These are phyloP conservation scores for Aegilops longissima DNA, from an alignment of 176 grass and related monocot genomes.

Conservation along the genomic window DNA sequence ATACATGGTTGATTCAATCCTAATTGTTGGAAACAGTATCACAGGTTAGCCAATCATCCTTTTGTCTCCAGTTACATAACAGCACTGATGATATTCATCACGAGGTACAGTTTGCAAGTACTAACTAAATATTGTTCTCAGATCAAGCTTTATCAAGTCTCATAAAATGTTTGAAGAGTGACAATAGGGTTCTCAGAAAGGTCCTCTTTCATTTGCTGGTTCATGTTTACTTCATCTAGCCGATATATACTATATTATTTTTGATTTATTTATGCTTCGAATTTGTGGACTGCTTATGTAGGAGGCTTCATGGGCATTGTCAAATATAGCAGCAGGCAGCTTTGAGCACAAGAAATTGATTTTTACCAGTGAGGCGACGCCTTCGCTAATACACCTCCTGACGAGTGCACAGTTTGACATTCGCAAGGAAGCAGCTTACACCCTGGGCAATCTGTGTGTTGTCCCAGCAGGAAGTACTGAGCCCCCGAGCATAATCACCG, in stretches of 20 bases:
- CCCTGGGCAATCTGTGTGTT: constrained; percentile 84
- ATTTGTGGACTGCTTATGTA: constrained; percentile 33
- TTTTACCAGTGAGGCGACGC: constrained; percentile 59
- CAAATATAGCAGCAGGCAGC: constrained; percentile 85
- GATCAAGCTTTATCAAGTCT: constrained; percentile 81
- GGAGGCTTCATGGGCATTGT: constrained; percentile 92
- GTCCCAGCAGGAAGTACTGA: constrained; percentile 45
- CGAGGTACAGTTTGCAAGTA: constrained; percentile 8
- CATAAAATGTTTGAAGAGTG: constrained; percentile 91
- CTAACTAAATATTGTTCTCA: constrained; percentile 48
- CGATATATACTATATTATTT: background rate
- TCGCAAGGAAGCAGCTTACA: constrained; percentile 87
- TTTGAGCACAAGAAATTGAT: constrained; percentile 84
- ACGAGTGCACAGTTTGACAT: constrained; percentile 75
- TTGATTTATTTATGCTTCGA: constrained; percentile 25
- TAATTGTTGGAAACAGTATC: constrained; percentile 69
- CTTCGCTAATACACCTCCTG: constrained; percentile 63
- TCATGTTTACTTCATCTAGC: constrained; percentile 17
- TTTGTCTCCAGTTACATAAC: constrained; percentile 8
- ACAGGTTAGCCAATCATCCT: constrained; percentile 56
- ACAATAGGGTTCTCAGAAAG: constrained; percentile 93
- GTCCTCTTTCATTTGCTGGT: constrained; percentile 31
- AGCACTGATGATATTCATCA: constrained; percentile 4
- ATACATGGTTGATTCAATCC: constrained; percentile 74
- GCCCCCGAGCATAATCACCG: constrained; percentile 53